Base-by-base conservation (phyloP, 305 asterid genomes). In the Fraxinus nigra region DNA sequence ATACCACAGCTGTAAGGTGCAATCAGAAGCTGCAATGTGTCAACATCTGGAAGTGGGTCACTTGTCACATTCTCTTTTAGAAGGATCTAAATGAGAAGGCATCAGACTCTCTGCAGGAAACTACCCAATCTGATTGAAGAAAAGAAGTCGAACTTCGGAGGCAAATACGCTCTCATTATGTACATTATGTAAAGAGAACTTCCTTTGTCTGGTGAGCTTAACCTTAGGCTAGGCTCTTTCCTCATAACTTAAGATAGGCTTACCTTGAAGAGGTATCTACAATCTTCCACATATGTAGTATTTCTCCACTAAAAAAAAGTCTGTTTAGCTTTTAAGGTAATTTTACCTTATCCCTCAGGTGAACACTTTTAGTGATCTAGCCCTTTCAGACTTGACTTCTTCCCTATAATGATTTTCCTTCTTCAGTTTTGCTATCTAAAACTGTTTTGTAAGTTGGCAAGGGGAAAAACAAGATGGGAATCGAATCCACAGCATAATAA, bases 371-470 rank as follows among this genome's bases (percentile, higher is more conserved):
- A 48, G 46, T 51, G 51, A 26, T 43, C 24, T 72, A 80, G 51
- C 2, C 7, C 20, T 40, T 69, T 72, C 28, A 79, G 30, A 69
- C 40, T 11, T 13, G 46, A 35, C 78, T 26, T 46, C 80, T 32
- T 33, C 76, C 1, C 4, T 79, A 5, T 9, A 30, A 51, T 80
- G 33, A 46, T 80, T 13, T 30, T 13, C 14, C 14, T 72, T 34
- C 43, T 30, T 80, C 69, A 28, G 40, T 69, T 79, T 14, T 76
- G 76, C 79, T 61, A 20, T 73, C 74, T 43, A 18, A 72, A 61
- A 63, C 76, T 54, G 46, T 22, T 38, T n/a, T 33, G 72, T 38
- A 37, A 78, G 81, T 32, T 81, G 9, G 13, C 30, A 7, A 8
- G 28, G 3, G 9, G 9, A 5, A 78, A 48, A 26, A n/a, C 13